Evolutionary conservation across 2,329 filamentous ascomycete species (phyloP), one percentile per base, ranked within the genome.

Genomic region (Ophiognomonia clavigignenti-juglandacearum): DNA sequence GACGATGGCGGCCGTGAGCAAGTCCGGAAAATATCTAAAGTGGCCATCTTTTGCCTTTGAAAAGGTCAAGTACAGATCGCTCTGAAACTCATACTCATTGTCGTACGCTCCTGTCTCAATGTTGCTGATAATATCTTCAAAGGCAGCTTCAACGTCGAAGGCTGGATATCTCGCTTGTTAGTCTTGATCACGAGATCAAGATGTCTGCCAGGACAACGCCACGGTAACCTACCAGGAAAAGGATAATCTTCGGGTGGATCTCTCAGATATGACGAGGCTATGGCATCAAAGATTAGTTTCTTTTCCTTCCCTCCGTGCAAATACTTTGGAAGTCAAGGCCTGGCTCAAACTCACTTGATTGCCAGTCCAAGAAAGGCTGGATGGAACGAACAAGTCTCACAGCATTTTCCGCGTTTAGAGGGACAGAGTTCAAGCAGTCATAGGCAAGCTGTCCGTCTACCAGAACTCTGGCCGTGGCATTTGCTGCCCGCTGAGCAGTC

Each of bases 361-460:
- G 45, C 45, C 45, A 47, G 3, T 31, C 23, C 3, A 47, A 10
- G 19, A 42, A 47, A 3, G 39, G 39, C 16, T 47, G 45, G 19
- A 47, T 47, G 16, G 38, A 38, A 11, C 18, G 31, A 14, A 47
- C 39, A 9, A 47, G 23, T 43, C 39, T 34, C 27, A 47, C 38
- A 6, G 45, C 45, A 35, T 47, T 39, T 6, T 42, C 39, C 10
- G 34, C 39, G 34, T 47, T 39, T 3, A 47, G 16, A 13, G 45
- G 45, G n/a, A 47, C 45, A 13, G 45, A 47, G n/a, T 43, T 47
- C 3, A 47, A 39, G 16, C 45, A 47, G 26, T 47, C 45, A n/a
- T 47, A 47, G 11, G 45, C 45, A 19, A 47, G 32, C 19, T 47
- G 39, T 11, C 45, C 45, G 19, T 47, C 45, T 18, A 47, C 39